phyloP scores from a whole-genome alignment of 495 filamentous ascomycete species.

The Daldinia bambusicola region DNA sequence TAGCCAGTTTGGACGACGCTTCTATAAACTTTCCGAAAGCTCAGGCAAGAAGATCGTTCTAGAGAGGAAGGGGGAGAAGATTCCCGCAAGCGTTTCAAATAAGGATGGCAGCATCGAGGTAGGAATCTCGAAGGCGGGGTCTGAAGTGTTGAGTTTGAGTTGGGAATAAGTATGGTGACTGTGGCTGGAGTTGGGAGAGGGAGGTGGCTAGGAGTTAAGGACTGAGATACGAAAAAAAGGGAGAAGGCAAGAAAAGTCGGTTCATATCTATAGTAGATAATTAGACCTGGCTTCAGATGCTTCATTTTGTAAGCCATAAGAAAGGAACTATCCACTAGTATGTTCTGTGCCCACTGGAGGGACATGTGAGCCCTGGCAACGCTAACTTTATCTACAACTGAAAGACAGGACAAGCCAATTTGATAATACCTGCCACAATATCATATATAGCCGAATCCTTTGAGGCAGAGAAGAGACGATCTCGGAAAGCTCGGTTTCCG shows the following conservation, averaged over 20 bases:
- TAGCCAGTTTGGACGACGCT: constrained; percentile 74
- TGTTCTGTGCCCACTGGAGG: too few relatives aligned
- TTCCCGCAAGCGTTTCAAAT: constrained; percentile 61
- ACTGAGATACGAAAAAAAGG: background rate
- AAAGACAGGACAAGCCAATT: too few relatives aligned
- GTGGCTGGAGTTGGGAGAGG: background rate
- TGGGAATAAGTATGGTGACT: constrained; percentile 16
- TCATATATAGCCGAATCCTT: too few relatives aligned
- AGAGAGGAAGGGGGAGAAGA: constrained; percentile 68
- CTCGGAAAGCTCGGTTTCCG: too few relatives aligned
- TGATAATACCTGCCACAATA: too few relatives aligned
- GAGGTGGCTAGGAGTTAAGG: background rate
- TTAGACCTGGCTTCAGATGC: background rate
- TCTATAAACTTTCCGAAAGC: constrained; percentile 69
- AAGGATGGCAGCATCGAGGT: constrained; percentile 68
- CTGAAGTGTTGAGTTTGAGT: constrained; percentile 43
- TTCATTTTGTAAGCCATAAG: background rate
- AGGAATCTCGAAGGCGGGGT: constrained; percentile 67
- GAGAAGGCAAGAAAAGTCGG: background rate
- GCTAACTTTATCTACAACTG: too few relatives aligned
- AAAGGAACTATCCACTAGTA: background rate
- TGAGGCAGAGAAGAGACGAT: too few relatives aligned
- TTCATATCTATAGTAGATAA: background rate
- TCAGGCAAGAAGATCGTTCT: constrained; percentile 68
- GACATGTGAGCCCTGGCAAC: too few relatives aligned